Evolutionary conservation across 345 rosid species (phyloP).

Genomic region (Heritiera littoralis): DNA sequence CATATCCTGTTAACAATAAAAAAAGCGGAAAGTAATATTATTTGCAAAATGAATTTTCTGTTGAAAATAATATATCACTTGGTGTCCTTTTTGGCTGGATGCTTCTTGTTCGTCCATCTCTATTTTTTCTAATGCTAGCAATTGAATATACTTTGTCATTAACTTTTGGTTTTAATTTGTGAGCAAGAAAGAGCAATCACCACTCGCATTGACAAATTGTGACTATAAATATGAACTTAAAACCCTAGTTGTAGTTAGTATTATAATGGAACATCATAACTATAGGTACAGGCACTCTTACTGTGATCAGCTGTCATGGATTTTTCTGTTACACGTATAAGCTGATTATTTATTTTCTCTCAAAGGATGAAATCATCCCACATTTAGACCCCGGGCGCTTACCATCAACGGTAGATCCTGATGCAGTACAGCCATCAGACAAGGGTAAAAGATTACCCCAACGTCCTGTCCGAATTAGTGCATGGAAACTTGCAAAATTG

Average conservation of each 20-base stretch:
- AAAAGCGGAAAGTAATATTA: neutral
- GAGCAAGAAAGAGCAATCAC: neutral
- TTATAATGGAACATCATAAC: neutral
- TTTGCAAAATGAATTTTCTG: neutral
- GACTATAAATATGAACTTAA: neutral
- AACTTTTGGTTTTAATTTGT: neutral
- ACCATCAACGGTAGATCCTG: conserved; percentile 83
- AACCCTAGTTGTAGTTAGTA: neutral
- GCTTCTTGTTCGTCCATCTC: neutral
- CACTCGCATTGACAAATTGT: neutral
- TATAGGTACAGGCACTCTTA: neutral
- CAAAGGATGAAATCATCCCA: conserved; percentile 85
- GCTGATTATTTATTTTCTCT: neutral
- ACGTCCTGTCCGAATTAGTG: conserved; percentile 81
- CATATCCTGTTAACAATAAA: neutral
- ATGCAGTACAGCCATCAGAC: conserved; percentile 43
- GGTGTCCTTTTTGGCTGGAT: neutral
- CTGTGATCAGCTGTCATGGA: neutral
- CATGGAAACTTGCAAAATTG: conserved; percentile 88
- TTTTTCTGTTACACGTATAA: neutral
- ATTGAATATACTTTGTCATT: neutral
- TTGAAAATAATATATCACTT: neutral
- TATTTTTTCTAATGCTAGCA: neutral
- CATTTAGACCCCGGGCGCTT: conserved; percentile 81
- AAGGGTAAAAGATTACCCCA: conserved; percentile 61